Base-by-base conservation (phyloP, 2,329 filamentous ascomycete genomes). In the Fusarium subglutinans region DNA sequence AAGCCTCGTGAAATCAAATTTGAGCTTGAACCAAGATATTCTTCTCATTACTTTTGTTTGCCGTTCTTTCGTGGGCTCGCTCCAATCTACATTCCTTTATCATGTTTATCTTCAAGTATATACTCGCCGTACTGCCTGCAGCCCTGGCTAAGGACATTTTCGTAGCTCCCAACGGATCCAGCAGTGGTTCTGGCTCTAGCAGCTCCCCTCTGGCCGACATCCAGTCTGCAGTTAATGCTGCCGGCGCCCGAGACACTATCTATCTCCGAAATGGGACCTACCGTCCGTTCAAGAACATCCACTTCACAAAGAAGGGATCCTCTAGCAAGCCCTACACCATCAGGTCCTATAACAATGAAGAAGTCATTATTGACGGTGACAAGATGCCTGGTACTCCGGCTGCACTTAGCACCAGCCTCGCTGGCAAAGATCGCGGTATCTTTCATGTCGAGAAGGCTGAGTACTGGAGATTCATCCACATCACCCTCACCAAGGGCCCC, bases 311-410 rank as follows among this genome's bases (percentile, higher is more conserved):
- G 72, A 82, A 80, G 65, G 85, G 85, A 20, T 85, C 83, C 3
- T 69, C 78, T 14, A 76, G 79, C 8, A 77, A 81, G 8, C 84
- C 83, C 8, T 84, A 83, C 63, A 86, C 83, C 2, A 73, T 87
- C 45, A 78, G 80, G 14, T 79, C 84, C 0, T 87, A 86, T 59
- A 77, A 79, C 8, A 76, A 74, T 18, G 85, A 87, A 68, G 80
- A 80, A 30, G 84, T 85, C 20, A 81, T 84, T 61, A 80, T 87
- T 40, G 84, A 87, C 74, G 85, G 85, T 38, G 85, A 87, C 22
- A 56, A 40, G 5, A 41, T 74, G 12, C 65, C 70, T 4, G 66
- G 66, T 20, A 85, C 85, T 10, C 85, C 85, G 1, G 82, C 82
- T 8, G 80, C 76, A 2, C 69, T 86, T 5, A 82, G 79, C 24